Evolutionary conservation across 495 filamentous ascomycete species (phyloP), one percentile per base, ranked within the genome.

Genomic region (Apodospora peruviana): DNA sequence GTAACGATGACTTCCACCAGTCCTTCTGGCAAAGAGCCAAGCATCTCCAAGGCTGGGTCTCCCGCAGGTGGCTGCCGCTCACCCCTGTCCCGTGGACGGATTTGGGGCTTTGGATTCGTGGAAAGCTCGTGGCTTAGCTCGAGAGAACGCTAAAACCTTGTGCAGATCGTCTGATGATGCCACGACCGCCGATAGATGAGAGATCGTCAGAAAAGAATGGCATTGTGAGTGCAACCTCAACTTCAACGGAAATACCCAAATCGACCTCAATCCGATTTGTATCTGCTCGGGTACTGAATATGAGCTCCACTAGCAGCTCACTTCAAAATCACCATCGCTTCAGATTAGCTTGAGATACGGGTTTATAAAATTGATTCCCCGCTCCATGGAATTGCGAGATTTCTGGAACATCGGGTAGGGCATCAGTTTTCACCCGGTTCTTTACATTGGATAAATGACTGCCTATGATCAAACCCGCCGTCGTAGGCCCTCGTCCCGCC

Each of bases 91-190:
- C 27, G 27, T 7, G 7, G 14, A 7, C 27, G 14, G 14, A 32
- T 32, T 32, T 32, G 27, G 27, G 7, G 7, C 27, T 7, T 32
- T 32, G 14, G 27, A 32, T n/a, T 14, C 27, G 27, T 32, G 27
- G 27, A 32, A 32, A 7, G 14, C 27, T 32, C 27, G 27, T 32
- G 27, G 27, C 7, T 32, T 32, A 32, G 7, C 27, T 32, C 27
- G 14, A 32, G 19, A 41, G 39, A 38, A 38, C 36, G 16, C 7
- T 17, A 7, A 7, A 48, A 11, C 45, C 45, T 21, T 41, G 45
- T n/a, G 45, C 39, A 41, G 37, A 48, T 48, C 45, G 45, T 32
- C 45, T 21, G 22, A 40, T 48, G 36, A 32, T 1, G 11, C 39
- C 9, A 41, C 18, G 7, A 5, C 27, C 27, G 12, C 12, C 27